These are phyloP conservation scores for Lablab purpureus DNA, from an alignment of 306 rosid genomes.

Conservation along the genomic window DNA sequence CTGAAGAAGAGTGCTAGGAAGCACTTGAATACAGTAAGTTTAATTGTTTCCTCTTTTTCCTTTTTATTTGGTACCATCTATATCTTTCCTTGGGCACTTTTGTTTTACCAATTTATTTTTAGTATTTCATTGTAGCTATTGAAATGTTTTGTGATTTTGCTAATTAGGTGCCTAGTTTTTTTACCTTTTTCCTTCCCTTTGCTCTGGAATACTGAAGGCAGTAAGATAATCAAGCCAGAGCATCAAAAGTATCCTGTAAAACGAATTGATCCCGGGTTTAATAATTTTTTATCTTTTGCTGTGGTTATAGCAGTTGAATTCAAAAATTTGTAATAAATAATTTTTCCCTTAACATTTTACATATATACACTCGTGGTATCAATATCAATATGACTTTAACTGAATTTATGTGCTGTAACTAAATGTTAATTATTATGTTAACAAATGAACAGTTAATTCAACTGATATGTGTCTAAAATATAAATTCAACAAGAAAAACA, in stretches of 20 bases:
- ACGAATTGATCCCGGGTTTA: too few relatives aligned
- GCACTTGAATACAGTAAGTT: slow-evolving; percentile 39
- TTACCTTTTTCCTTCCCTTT: too few relatives aligned
- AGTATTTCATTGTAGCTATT: background rate
- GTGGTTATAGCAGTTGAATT: background rate
- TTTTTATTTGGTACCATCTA: background rate
- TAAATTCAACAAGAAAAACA: background rate
- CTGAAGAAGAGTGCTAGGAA: slow-evolving; percentile 30
- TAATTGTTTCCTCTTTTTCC: too few relatives aligned
- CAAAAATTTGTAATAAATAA: background rate
- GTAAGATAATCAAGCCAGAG: too few relatives aligned
- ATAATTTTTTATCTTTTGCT: background rate
- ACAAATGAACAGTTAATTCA: too few relatives aligned
- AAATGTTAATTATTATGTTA: background rate
- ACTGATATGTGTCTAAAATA: too few relatives aligned
- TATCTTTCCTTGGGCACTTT: background rate
- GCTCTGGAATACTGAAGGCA: too few relatives aligned
- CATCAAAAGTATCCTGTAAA: too few relatives aligned
- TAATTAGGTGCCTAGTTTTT: too few relatives aligned
- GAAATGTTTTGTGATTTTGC: background rate
- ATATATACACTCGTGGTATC: background rate
- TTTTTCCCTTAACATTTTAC: background rate
- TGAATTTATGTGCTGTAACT: background rate
- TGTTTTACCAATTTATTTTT: background rate
- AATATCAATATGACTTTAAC: too few relatives aligned